Evolutionary conservation across 768 basidiomycete genomes (phyloP), one percentile per base, ranked within the genome.

Genomic region (Rhizopogon sp.): DNA sequence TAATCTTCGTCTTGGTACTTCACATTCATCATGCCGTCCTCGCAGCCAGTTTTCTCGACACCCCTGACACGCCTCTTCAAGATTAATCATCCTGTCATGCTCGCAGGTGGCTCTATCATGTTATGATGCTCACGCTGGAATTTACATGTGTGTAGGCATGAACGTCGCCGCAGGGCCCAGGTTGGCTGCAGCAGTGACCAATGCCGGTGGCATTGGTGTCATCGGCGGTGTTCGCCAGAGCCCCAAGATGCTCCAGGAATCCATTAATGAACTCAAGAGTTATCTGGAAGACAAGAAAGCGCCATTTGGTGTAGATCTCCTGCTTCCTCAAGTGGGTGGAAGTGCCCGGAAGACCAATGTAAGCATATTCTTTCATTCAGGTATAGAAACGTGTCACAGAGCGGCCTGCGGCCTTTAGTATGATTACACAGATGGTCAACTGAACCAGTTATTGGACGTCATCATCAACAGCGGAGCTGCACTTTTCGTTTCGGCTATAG

Each of bases 181-280:
- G 69, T 73, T 94, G 7, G 92, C 92, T 17, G 93, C 91, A 20
- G 83, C 89, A 1, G 90, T 94, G n/a, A 90, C 90, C n/a, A 94
- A 94, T 64, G 82, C 93, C 20, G 93, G 85, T 61, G 90, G 89
- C 5, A 84, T 89, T 60, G 93, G 93, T 20, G 90, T 93, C 62
- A 93, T 95, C 59, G 93, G 92, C 3, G 93, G 93, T 35, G 69
- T 89, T 43, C 79, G 81, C 39, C 87, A 87, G 64, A 87, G 77
- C 51, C 89, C 88, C 20, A 84, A 82, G 61, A 79, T 88, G 62
- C 81, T 92, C 22, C 77, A 81, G 59, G 74, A 78, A 28, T 78
- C 76, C 16, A 88, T 90, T 46, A 76, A 84, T 22, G 87, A 91
- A 62, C 70, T 94, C 62, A 93, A 91, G 72, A 77, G 75, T 39